These are phyloP conservation scores for Rhododendron mucronatum DNA, from an alignment of 148 eudicot species.

Conservation along the genomic window DNA sequence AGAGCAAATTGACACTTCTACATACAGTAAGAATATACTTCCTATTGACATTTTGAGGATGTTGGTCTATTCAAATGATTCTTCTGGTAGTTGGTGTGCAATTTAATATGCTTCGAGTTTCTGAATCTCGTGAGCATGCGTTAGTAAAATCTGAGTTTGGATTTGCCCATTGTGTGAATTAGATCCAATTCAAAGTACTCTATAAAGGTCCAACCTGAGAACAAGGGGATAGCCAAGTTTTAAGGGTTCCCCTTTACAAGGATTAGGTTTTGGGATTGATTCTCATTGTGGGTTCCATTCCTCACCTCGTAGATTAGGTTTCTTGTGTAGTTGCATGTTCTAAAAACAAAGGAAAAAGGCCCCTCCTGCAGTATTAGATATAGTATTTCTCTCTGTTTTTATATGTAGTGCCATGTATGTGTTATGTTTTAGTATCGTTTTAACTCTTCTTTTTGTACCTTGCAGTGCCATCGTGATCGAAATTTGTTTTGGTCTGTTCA, in stretches of 20 bases:
- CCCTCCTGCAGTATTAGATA: background rate
- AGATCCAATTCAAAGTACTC: background rate
- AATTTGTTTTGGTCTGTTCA: background rate
- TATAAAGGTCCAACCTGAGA: background rate
- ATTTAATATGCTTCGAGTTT: background rate
- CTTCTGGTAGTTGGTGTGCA: background rate
- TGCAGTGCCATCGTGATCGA: slow-evolving; percentile 40
- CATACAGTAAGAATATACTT: slow-evolving; percentile 61
- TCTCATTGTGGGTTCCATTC: background rate
- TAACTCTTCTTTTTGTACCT: background rate
- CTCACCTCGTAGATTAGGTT: background rate
- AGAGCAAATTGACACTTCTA: slow-evolving; percentile 94
- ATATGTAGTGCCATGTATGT: background rate
- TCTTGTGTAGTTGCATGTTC: background rate
- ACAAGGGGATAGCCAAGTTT: background rate
- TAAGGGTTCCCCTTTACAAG: background rate
- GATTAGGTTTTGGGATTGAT: background rate
- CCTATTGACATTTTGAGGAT: background rate
- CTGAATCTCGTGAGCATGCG: background rate
- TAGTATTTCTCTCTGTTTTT: background rate
- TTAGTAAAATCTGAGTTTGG: background rate
- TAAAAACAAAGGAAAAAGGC: background rate
- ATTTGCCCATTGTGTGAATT: background rate
- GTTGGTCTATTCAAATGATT: background rate
- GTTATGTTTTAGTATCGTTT: background rate